Conservation (phyloP, 192 early-diverging fungal species). For the Rhizoclosmatium sp. region DNA sequence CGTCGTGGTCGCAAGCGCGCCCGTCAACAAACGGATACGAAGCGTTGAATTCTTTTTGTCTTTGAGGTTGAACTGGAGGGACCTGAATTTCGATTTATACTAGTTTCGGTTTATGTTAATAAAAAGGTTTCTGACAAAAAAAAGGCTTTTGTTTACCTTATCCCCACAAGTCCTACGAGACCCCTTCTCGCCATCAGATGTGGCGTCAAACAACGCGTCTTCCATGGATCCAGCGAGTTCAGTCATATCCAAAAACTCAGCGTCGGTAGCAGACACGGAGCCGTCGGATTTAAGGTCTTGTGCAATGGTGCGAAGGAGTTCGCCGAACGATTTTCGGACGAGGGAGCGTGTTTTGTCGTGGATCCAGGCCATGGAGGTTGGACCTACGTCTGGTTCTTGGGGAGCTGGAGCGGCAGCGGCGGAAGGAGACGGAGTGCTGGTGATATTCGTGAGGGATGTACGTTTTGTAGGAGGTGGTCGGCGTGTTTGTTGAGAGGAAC, state of each 20-base stretch:
- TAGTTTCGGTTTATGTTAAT: background rate
- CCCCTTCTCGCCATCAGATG: conserved; percentile 32
- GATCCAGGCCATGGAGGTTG: conserved; percentile 34
- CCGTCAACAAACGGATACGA: conserved; percentile 34
- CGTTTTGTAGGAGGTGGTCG: background rate
- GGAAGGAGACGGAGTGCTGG: background rate
- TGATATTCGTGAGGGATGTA: background rate
- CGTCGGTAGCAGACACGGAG: background rate
- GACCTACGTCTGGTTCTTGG: conserved; percentile 31
- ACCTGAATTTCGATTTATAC: conserved; percentile 56
- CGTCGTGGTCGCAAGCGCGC: conserved; percentile 27
- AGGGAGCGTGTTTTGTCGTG: conserved; percentile 37
- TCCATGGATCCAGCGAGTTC: conserved; percentile 46
- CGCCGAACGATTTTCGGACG: conserved; percentile 41
- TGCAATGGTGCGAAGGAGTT: conserved; percentile 38
- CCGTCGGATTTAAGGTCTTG: conserved; percentile 17
- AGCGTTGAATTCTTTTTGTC: conserved; percentile 48
- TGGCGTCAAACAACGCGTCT: conserved; percentile 49
- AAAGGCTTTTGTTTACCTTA: conserved; percentile 8
- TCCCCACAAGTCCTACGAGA: conserved; percentile 32
- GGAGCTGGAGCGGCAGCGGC: background rate
- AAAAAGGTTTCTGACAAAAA: no score
- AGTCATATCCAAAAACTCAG: conserved; percentile 31
- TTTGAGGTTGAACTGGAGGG: conserved; percentile 60
- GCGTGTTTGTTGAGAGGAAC: background rate